Conservation (phyloP, 2,329 filamentous ascomycete genomes). For the Pyrenochaeta sp. region DNA sequence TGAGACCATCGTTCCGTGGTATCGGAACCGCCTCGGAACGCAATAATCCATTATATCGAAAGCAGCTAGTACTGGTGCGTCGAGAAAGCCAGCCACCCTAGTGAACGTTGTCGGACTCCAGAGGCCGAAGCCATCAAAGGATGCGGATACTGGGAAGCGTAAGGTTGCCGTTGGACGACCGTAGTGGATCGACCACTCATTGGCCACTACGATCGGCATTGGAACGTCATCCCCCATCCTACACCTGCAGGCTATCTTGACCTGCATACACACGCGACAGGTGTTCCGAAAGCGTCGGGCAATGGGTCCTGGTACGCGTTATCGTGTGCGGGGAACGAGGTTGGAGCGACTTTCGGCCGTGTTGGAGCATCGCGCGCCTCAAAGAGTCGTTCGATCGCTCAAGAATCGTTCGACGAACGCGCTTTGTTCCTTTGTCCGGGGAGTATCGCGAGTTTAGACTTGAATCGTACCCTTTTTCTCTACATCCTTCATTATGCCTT, state of each 20-base stretch:
- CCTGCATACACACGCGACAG: conserved; percentile 1
- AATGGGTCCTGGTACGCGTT: not conserved
- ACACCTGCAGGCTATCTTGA: not conserved
- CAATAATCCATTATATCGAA: not conserved
- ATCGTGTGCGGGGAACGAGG: too few species aligned
- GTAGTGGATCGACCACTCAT: not conserved
- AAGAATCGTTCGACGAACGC: too few species aligned
- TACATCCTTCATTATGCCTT: conserved; percentile 9
- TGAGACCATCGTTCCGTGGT: not conserved
- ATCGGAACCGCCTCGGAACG: conserved; percentile 5
- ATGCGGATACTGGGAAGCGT: not conserved
- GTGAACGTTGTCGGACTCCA: not conserved
- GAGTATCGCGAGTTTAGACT: not conserved
- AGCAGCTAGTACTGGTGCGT: not conserved
- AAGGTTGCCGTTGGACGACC: not conserved
- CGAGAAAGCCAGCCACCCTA: too few species aligned
- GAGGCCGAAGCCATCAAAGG: not conserved
- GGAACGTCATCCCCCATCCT: conserved; percentile 5
- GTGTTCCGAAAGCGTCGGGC: not conserved
- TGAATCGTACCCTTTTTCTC: too few species aligned
- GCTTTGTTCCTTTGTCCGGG: too few species aligned
- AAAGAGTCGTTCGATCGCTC: too few species aligned
- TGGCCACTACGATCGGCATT: conserved; percentile 4
- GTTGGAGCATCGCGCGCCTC: too few species aligned
- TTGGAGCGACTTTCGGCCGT: too few species aligned